phyloP scores from a whole-genome alignment of 2,329 filamentous ascomycete genomes.

The Xylariomycetidae sp. region DNA sequence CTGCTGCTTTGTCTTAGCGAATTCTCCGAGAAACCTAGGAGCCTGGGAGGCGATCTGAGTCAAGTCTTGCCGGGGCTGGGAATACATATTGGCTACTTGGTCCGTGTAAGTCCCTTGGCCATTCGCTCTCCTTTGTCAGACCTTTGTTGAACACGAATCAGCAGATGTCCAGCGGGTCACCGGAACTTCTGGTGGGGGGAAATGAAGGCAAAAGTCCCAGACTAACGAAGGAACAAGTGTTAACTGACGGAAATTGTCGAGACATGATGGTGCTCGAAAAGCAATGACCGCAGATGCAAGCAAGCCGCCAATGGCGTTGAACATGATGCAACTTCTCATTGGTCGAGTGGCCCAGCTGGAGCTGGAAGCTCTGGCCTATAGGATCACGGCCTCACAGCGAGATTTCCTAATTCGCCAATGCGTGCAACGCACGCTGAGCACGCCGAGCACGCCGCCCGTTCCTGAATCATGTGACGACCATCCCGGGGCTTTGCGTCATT shows the following conservation, averaged over 20 bases:
- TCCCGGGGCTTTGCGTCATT: slow-evolving; percentile 10
- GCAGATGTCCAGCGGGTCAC: slow-evolving; percentile 27
- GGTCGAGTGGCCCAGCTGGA: slow-evolving; percentile 17
- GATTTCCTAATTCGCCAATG: slow-evolving; percentile 20
- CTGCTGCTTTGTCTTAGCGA: slow-evolving; percentile 19
- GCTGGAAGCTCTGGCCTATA: slow-evolving; percentile 22
- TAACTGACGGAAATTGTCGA: slow-evolving; percentile 26
- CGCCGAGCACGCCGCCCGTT: slow-evolving; percentile 12
- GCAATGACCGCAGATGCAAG: slow-evolving; percentile 25
- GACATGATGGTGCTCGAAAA: slow-evolving; percentile 27
- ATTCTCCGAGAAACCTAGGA: slow-evolving; percentile 24
- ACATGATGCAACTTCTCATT: slow-evolving; percentile 20
- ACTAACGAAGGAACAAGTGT: slow-evolving; percentile 25
- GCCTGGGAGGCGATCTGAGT: slow-evolving; percentile 25
- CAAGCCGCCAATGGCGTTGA: slow-evolving; percentile 20
- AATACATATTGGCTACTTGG: slow-evolving; percentile 26
- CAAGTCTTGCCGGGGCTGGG: slow-evolving; percentile 14
- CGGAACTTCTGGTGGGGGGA: slow-evolving; percentile 28
- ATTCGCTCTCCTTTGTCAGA: slow-evolving; percentile 27
- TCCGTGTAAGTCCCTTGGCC: slow-evolving; percentile 28
- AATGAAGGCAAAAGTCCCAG: slow-evolving; percentile 24
- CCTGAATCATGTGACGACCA: slow-evolving; percentile 23
- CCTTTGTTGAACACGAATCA: slow-evolving; percentile 29
- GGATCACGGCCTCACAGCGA: slow-evolving; percentile 23
- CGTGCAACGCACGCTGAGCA: slow-evolving; percentile 22